These are phyloP conservation scores for Mariannaea sp. DNA, from an alignment of 2,329 filamentous ascomycete species.

Conservation along the genomic window DNA sequence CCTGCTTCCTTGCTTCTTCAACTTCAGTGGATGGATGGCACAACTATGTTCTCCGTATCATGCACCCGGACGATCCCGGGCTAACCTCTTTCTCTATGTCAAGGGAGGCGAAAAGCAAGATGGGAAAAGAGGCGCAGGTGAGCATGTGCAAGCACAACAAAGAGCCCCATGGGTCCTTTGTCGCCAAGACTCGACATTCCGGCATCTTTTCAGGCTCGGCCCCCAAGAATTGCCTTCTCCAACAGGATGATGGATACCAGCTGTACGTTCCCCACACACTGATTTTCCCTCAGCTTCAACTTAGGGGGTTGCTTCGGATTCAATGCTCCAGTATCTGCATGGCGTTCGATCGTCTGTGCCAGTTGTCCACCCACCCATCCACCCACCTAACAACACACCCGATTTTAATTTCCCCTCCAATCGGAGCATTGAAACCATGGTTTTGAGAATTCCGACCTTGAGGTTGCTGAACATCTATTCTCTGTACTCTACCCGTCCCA, in stretches of 20 bases:
- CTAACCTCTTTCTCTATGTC: not conserved
- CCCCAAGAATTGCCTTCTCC: no score
- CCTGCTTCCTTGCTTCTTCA: no score
- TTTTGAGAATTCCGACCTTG: no score
- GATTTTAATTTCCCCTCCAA: not conserved
- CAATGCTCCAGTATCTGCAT: not conserved
- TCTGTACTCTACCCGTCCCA: not conserved
- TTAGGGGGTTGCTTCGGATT: not conserved
- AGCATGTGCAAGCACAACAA: conserved; percentile 11
- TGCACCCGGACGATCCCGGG: not conserved
- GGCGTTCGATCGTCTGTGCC: not conserved
- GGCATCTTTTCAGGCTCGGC: not conserved
- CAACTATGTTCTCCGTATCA: not conserved
- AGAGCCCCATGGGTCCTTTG: conserved; percentile 2
- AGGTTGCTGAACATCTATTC: no score
- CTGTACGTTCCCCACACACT: conserved; percentile 6
- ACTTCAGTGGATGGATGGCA: not conserved
- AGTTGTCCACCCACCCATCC: not conserved
- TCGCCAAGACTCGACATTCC: not conserved
- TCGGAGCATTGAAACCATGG: not conserved
- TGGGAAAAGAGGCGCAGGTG: not conserved
- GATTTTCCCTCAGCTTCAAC: not conserved
- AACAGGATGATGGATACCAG: no score
- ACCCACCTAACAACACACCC: not conserved
- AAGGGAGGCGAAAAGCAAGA: not conserved